Evolutionary conservation across 768 basidiomycete species (phyloP), one percentile per base, ranked within the genome.

Genomic region (Rhodosporidiobolus odoratus): DNA sequence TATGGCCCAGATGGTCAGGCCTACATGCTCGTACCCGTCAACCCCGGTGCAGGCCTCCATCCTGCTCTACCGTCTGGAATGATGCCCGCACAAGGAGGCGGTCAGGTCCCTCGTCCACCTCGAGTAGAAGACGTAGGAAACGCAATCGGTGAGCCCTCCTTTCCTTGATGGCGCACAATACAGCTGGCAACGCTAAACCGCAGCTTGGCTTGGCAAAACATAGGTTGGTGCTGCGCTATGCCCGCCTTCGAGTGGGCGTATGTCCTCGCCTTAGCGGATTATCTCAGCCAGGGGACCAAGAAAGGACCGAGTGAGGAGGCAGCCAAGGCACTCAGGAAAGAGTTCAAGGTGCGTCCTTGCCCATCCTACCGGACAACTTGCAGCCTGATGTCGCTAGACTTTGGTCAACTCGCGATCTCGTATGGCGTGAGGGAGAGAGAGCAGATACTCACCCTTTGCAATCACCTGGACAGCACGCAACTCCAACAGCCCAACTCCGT

Each of bases 301-400:
- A 19, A 15, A 15, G 62, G 62, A 9, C 66, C 66, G 35, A 45
- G 62, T 13, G 60, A 71, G 45, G 73, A 71, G 4, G 69, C 69
- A 5, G 53, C 69, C 53, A 72, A 76, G 66, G 59, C 74, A 5
- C 37, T 76, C 8, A 53, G 71, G 30, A 67, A 68, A 21, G 76
- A 76, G 62, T 69, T 75, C 74, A 76, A 75, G 59, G 58, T 65
- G 32, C 17, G 48, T 45, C 13, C 54, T 41, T 3, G 41, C 15
- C 19, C 19, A 1, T 45, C 32, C 1, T n/a, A 34, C 30, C 15
- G 4, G 30, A 30, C 12, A 10, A 56, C 53, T 35, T 8, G 8
- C 60, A 34, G 4, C 19, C 6, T n/a, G n/a, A n/a, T n/a, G n/a
- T n/a, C n/a, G n/a, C n/a, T n/a, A n/a, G n/a, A n/a, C n/a, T n/a